Base-by-base conservation (phyloP, 306 rosid species). In the Senna siamea region DNA sequence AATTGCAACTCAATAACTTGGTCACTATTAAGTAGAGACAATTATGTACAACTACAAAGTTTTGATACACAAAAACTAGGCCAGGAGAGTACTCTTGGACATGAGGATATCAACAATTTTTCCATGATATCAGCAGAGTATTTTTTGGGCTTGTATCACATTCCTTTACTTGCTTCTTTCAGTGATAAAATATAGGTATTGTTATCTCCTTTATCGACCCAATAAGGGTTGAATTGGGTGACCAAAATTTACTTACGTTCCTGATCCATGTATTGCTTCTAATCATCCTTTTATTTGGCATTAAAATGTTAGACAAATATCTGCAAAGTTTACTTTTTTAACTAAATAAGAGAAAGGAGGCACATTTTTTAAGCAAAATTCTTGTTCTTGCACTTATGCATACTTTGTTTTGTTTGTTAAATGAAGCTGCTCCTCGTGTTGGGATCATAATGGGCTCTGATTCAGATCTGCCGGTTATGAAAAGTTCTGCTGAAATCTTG, bases 381-480 rank as follows among this genome's bases (percentile, higher is more conserved):
- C 9, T n/a, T 69, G 58, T 19, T 52, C 60, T 73, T 28, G 41
- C 44, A 26, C 58, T 53, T 18, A 71, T 58, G 15, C 30, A 20
- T 79, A 68, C 68, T 50, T 60, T 71, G 9, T 73, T 57, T 47
- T 76, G 63, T 68, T 70, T 53, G 76, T 57, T 63, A 40, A 37
- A 72, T 81, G 80, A 74, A 90, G 93, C 85, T 54, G 65, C 81
- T 67, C 91, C 90, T 2, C 74, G 69, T 15, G 96, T 91, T 76
- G 98, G 94, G 75, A 89, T 91, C 72, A 78, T 91, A 73, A 91
- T 93, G 98, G 98, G 97, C 72, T 93, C 98, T 54, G 97, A 88
- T 87, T 91, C 97, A 15, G 97, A 91, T 88, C 88, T 87, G 53
- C 92, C 93, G 65, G 89, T 93, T 63, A 91, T 93, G 98, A 93